A percentile compares a stretch with the other conserved stretches of the same genome.
Evolutionary conservation across 2,329 filamentous ascomycete genomes (phyloP).

Genomic region (Periglandula ipomoeae): DNA sequence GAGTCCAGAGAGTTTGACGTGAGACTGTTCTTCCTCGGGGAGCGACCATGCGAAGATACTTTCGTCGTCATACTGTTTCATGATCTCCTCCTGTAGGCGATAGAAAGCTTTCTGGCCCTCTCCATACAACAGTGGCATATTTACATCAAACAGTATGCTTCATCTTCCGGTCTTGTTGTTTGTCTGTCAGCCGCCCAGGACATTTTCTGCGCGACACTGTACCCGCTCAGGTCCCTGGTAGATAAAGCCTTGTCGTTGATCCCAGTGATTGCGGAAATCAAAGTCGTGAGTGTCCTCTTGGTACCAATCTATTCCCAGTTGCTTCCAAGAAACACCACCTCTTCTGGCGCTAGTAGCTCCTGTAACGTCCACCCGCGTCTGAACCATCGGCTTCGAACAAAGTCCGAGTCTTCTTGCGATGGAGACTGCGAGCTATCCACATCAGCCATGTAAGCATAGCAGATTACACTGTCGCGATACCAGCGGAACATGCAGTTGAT

Average conservation of each 20-base stretch:
- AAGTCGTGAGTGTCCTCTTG: background rate
- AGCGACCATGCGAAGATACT: background rate
- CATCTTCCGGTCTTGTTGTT: background rate
- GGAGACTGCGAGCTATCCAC: slow-evolving; percentile 1
- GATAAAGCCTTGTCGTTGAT: background rate
- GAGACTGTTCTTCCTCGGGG: background rate
- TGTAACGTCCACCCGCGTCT: slow-evolving; percentile 8
- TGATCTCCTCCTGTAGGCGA: background rate
- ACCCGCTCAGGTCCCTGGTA: background rate
- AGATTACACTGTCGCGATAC: slow-evolving; percentile 8
- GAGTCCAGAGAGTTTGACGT: background rate
- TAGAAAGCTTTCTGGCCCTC: background rate
- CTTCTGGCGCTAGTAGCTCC: slow-evolving; percentile 14
- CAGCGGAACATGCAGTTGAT: slow-evolving; percentile 13
- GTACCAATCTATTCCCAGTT: background rate
- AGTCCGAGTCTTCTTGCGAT: background rate
- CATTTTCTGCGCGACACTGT: background rate
- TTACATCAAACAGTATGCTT: background rate
- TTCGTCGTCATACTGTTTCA: background rate
- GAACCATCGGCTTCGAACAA: slow-evolving; percentile 6
- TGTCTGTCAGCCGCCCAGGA: background rate
- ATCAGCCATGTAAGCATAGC: slow-evolving; percentile 12
- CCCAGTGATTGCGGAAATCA: background rate
- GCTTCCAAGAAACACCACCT: slow-evolving; percentile 15
- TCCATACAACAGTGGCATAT: background rate